Base-by-base conservation (phyloP, 352 stramenopile genomes). In the Nothophytophthora sp. region DNA sequence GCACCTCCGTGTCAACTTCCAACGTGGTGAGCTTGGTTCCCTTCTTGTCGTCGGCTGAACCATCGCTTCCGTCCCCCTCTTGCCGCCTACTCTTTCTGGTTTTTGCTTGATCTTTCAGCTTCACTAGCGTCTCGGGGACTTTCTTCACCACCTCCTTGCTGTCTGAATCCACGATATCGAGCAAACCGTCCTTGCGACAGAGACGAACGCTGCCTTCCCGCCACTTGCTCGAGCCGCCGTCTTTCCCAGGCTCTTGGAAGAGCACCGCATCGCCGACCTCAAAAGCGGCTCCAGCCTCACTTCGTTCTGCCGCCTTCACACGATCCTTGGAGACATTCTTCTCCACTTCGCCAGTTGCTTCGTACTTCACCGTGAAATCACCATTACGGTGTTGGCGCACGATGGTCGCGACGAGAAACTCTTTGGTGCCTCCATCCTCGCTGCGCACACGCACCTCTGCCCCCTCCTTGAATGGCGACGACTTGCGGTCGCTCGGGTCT, bases 331-430 rank as follows among this genome's bases (percentile, higher is more conserved):
- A 15, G 18, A 81, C 64, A 22, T 64, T 67, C 44, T 76, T 81
- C 53, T 78, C 70, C 0, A 62, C 38, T 43, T 73, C 56, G 7
- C 55, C 67, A 0, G 55, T 64, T 0, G 50, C 34, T 2, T 69
- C 44, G 32, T 76, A 78, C 34, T 76, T 62, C 29, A 81, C 60
- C 5, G 53, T 64, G 5, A 64, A 56, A 11, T 73, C 54, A 10
- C 67, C 70, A 32, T 64, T 78, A 10, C 64, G 67, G 33, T 81
- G 67, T 22, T 63, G 46, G 3, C 67, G 67, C 32, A 80, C 53
- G 5, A 80, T 61, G 1, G 43, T 58, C 4, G 69, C 69, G 5
- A 44, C 42, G 0, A 55, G n/a, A 6, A 16, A 22, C 12, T 63
- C n/a, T n/a, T n/a, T n/a, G n/a, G n/a, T n/a, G n/a, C n/a, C 53